phyloP scores from a whole-genome alignment of 2,329 filamentous ascomycete species.

The Talaromyces marneffei region DNA sequence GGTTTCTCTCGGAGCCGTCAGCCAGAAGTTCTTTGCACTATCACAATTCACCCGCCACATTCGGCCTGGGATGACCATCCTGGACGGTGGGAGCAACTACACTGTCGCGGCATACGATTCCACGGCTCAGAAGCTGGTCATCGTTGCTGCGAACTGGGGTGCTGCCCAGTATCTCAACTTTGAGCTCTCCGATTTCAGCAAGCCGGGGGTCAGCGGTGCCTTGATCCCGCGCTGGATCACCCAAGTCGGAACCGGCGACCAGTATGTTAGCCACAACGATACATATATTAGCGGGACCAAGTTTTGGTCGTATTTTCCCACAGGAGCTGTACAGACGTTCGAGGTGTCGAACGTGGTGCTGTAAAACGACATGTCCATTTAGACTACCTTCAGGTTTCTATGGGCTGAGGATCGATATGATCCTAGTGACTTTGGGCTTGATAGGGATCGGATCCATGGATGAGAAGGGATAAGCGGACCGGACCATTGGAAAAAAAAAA shows the following conservation, averaged over 20 bases:
- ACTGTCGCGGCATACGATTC: conserved; percentile 3
- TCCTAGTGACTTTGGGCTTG: too few relatives aligned
- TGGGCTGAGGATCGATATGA: too few relatives aligned
- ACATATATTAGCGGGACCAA: conserved; percentile 1
- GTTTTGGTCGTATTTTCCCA: conserved; percentile 2
- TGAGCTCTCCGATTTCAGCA: not conserved
- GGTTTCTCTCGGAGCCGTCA: not conserved
- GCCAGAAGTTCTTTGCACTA: not conserved
- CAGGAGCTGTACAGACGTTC: not conserved
- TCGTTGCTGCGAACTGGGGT: conserved; percentile 4
- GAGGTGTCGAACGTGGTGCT: not conserved
- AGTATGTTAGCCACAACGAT: not conserved
- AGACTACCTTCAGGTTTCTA: too few relatives aligned
- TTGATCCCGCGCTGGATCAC: not conserved
- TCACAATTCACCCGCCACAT: not conserved
- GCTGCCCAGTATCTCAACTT: conserved; percentile 2
- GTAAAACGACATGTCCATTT: not conserved
- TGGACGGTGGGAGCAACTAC: not conserved
- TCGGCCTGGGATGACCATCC: not conserved
- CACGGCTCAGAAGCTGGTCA: not conserved
- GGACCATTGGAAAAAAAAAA: too few relatives aligned
- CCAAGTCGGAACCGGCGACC: not conserved
- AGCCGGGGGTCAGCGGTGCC: not conserved
- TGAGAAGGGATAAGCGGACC: too few relatives aligned
- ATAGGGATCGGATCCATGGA: too few relatives aligned